These are phyloP conservation scores for Balakata baccata DNA, from an alignment of 345 rosid species.

Conservation along the genomic window DNA sequence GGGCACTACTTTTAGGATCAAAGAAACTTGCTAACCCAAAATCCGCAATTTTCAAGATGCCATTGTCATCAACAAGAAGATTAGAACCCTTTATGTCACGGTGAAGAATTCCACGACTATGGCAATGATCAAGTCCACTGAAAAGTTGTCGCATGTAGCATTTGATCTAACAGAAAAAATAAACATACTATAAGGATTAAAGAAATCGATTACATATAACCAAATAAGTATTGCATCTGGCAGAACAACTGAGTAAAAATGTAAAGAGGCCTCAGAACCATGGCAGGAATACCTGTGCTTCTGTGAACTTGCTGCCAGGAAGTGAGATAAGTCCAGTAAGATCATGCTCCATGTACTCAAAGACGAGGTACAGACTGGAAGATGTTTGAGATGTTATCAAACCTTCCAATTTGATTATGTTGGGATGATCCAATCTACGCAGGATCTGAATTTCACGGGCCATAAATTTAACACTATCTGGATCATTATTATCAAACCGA, in stretches of 20 bases:
- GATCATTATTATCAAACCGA: slow-evolving; percentile 72
- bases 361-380: slow-evolving; percentile 77
- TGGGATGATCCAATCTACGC: slow-evolving; percentile 91
- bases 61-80: slow-evolving; percentile 75
- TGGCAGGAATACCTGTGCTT: slow-evolving; percentile 70
- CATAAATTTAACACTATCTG: slow-evolving; percentile 89
- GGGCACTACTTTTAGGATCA: slow-evolving; percentile 49
- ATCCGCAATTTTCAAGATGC: slow-evolving; percentile 91
- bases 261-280: not conserved
- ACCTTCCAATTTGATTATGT: slow-evolving; percentile 85
- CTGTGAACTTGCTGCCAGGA: slow-evolving; percentile 75
- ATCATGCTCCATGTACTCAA: slow-evolving; percentile 99
- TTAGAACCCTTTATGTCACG: slow-evolving; percentile 98
- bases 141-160: slow-evolving; percentile 95
- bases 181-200: slow-evolving; percentile 2
- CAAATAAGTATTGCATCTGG: not conserved
- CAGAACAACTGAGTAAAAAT: too few species aligned
- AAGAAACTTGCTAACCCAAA: slow-evolving; percentile 85
- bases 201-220: not conserved
- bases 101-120: slow-evolving; percentile 72
- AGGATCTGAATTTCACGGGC: slow-evolving; percentile 77
- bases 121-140: slow-evolving; percentile 93
- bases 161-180: slow-evolving; percentile 54
- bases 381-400: slow-evolving; percentile 76
- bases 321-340: slow-evolving; percentile 84